Evolutionary conservation across 257 asterid genomes (phyloP), one percentile per base, ranked within the genome.

Genomic region (Nicotiana knightiana): DNA sequence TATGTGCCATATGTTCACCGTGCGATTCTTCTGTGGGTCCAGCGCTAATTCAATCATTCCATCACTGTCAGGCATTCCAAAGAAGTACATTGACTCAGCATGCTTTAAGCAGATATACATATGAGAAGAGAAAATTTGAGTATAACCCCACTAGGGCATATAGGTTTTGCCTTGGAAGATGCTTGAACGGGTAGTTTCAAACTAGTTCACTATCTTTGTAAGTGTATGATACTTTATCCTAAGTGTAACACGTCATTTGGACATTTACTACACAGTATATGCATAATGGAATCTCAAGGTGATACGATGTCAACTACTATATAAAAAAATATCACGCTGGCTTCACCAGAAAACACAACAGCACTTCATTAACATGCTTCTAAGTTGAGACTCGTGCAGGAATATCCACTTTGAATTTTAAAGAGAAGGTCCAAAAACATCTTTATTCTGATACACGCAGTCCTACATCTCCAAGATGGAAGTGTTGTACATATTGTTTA

Each of bases 1-100:
- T 81, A 96, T 88, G 90, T 96, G 99, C 99, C 99, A 96, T 90
- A 92, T 88, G 85, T 93, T 93, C 88, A 95, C 99, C 11, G 98
- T 94, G 89, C 88, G 94, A 85, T 96, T 96, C 67, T 85, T 87
- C 86, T 87, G 91, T n/a, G 94, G 92, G 85, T 96, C 97, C 88
- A 96, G 84, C 11, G 91, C 63, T 71, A 94, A 81, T 86, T 93
- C 97, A 83, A 90, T 84, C 94, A 87, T 88, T 84, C 85, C 97
- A 78, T 90, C 89, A 48, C 82, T 81, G 77, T 86, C 83, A 24
- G 77, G 80, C 75, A 53, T 67, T 77, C 83, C 90, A 90, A 82
- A 67, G 80, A 48, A 8, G 15, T 73, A 73, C 26, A 73, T 48
- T 46, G 11, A 7, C 39, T 73, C 62, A 24, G 62, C 79, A 46